These are phyloP conservation scores for Colletotrichum sublineola DNA, from an alignment of 2,329 filamentous ascomycete species.

Conservation along the genomic window DNA sequence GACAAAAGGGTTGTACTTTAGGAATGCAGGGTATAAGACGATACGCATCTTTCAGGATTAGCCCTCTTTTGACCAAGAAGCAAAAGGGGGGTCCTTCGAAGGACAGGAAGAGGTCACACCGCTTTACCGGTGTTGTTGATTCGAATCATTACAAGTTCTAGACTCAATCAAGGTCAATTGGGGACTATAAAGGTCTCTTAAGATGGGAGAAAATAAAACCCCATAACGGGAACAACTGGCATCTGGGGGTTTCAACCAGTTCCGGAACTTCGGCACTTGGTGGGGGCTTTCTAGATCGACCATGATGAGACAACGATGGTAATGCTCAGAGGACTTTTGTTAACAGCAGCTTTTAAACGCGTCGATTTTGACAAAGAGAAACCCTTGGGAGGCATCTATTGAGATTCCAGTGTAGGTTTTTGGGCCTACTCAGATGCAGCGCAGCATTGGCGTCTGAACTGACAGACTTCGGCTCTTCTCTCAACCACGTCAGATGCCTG, in stretches of 20 bases:
- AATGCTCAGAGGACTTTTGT: background rate
- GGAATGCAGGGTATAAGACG: background rate
- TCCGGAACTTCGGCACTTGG: background rate
- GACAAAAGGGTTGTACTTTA: background rate
- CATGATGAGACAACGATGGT: background rate
- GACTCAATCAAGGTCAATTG: background rate
- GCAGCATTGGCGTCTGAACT: conserved; percentile 15
- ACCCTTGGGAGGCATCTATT: background rate
- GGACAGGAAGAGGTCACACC: background rate
- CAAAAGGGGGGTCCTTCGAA: background rate
- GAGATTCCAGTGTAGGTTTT: conserved; percentile 49
- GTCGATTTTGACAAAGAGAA: background rate
- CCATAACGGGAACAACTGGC: background rate
- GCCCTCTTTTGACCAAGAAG: background rate
- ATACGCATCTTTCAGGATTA: background rate
- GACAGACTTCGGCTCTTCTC: conserved; percentile 49
- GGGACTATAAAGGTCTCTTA: background rate
- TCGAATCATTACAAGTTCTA: background rate
- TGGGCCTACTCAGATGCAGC: conserved; percentile 45
- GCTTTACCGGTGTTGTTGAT: background rate
- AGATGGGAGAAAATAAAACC: background rate
- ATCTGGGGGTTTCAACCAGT: background rate
- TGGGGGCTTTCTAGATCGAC: background rate
- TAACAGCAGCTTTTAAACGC: background rate
- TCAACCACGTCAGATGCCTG: conserved; percentile 51